A percentile compares a stretch with the other conserved stretches of the same genome.
Evolutionary conservation across 169 alveolate genomes (phyloP).

Genomic region (Plasmodium cynomolgi): DNA sequence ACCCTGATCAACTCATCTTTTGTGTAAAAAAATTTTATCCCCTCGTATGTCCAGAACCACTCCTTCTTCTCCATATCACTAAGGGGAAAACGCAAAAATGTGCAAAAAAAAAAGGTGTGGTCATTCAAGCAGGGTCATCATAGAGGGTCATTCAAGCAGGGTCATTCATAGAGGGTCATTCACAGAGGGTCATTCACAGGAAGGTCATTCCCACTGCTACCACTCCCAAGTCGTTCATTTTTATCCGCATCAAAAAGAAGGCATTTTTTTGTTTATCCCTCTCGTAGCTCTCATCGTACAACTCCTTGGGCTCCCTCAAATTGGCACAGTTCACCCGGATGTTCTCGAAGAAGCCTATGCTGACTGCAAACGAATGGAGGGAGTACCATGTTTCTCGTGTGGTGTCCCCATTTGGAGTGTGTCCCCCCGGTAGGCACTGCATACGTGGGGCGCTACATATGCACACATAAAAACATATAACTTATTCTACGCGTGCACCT

Average conservation of each 20-base stretch:
- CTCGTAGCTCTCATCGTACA: conserved; percentile 9
- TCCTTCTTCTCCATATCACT: conserved; percentile 59
- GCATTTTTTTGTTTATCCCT: not conserved
- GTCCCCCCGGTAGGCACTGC: not conserved
- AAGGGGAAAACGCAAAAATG: not conserved
- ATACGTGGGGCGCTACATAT: not conserved
- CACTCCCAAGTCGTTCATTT: not conserved
- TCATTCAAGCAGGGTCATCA: no score
- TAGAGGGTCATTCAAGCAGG: no score
- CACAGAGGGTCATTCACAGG: not conserved
- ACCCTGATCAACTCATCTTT: conserved; percentile 49
- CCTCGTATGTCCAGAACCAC: conserved; percentile 66
- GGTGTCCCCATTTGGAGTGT: not conserved
- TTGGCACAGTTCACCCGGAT: conserved; percentile 53
- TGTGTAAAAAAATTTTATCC: conserved; percentile 57
- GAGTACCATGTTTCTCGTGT: not conserved
- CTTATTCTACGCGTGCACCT: not conserved
- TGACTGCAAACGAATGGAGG: not conserved
- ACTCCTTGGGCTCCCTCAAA: conserved; percentile 56
- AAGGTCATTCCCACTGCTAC: not conserved
- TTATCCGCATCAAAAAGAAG: not conserved
- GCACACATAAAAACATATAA: not conserved
- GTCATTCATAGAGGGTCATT: no score
- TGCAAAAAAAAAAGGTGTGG: not conserved
- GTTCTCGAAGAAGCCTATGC: conserved; percentile 63